Base-by-base conservation (phyloP, 441 rosid genomes). In the Bruguiera hainesii region DNA sequence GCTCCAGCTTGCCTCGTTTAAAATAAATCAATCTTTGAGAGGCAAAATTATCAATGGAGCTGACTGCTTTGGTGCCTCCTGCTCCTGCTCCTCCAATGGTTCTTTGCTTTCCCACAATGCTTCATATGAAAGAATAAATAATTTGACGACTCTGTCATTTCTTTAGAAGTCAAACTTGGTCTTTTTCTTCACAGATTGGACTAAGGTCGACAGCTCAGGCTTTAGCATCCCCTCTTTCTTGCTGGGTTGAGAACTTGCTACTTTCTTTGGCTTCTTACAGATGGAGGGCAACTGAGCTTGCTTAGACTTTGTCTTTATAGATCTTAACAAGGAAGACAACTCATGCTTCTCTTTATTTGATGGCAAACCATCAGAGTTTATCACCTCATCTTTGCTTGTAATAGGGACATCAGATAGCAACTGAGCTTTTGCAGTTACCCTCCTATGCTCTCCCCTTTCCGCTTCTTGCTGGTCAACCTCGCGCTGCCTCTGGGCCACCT, bases 291-390 rank as follows among this genome's bases (percentile, higher is more conserved):
- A 48, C 62, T 69, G 78, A 61, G 72, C 76, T 74, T 79, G 88
- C 70, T 81, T 78, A 33, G 88, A 77, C 72, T 94, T 94, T 82
- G 81, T 82, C 89, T 94, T 89, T 48, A 91, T 63, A 1, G 96
- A 91, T 77, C 73, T 85, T 23, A 94, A 84, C 60, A 88, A 63
- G 18, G 85, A 80, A 37, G 87, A 79, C 50, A 91, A 58, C 71
- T 83, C 86, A 3, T 67, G 70, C 80, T 85, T 83, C 72, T 77
- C 83, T 66, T 71, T 83, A 81, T 79, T 86, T 18, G 82, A 51
- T 15, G 71, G 63, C 56, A 52, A 66, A 31, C 4, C 55, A 61
- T 77, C 75, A 5, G 79, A 65, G 59, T 50, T 68, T 5, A 18
- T 33, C 5, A 4, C 50, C 63, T 56, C 78, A 46, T 49, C 76